Percentiles rank a stretch among this genome's conserved stretches.
Conservation (phyloP, 1,139 yeast species). For the Geotrichum bryndzae region DNA sequence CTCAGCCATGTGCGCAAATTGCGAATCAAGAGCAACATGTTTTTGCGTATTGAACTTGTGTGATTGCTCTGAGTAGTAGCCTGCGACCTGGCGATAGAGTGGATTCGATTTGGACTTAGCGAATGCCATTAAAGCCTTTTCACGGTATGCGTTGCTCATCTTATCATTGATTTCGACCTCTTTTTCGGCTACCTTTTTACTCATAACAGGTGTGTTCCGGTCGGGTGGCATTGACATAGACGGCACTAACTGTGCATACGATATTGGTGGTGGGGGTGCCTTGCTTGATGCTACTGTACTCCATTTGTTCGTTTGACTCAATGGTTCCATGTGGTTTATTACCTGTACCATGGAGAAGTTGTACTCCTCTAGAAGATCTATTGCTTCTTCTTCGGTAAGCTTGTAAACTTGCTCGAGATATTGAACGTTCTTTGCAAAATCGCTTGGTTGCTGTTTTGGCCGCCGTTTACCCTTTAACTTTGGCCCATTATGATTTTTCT, state of each 20-base stretch:
- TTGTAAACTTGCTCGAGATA: slow-evolving; percentile 8
- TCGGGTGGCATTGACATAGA: not conserved
- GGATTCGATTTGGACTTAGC: slow-evolving; percentile 26
- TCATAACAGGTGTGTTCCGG: not conserved
- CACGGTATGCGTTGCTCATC: not conserved
- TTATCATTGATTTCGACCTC: not conserved
- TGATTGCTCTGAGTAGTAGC: slow-evolving; percentile 26
- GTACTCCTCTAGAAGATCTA: not conserved
- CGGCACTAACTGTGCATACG: not conserved
- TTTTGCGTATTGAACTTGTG: slow-evolving; percentile 18
- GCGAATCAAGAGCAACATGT: slow-evolving; percentile 17
- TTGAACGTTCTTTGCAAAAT: slow-evolving; percentile 3
- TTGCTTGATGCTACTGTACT: not conserved
- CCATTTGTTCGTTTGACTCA: not conserved
- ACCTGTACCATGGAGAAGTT: not conserved
- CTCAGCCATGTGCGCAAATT: slow-evolving; percentile 19
- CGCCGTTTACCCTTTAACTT: not conserved
- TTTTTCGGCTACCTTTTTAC: slow-evolving; percentile 1
- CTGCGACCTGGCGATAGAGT: slow-evolving; percentile 27
- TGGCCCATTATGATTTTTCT: not conserved
- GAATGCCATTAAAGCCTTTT: slow-evolving; percentile 14
- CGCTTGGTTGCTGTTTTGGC: not conserved
- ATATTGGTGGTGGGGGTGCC: not conserved
- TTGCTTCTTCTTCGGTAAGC: slow-evolving; percentile 1
- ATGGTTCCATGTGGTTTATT: not conserved